Conservation (phyloP, 2,329 filamentous ascomycete genomes). For the Phyllachora maydis region DNA sequence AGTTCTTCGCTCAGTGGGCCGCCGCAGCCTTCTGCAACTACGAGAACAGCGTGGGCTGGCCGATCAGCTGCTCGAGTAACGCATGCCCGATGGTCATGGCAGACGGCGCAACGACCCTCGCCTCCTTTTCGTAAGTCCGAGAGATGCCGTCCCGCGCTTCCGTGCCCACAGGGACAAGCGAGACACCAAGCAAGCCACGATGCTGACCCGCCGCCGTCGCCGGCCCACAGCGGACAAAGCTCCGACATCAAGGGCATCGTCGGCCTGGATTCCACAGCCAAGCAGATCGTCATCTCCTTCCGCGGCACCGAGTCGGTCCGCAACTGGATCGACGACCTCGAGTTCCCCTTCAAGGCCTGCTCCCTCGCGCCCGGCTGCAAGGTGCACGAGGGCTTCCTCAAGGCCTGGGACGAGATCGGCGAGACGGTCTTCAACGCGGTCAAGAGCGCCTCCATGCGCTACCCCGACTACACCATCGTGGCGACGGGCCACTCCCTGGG, state of each 20-base stretch:
- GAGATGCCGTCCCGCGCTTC: too few species aligned
- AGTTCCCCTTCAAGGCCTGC: too few species aligned
- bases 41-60: constrained; percentile 13
- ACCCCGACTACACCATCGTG: constrained; percentile 31
- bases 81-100: constrained; percentile 21
- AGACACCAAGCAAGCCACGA: background rate
- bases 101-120: constrained; percentile 20
- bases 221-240: constrained; percentile 4
- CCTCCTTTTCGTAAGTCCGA: constrained; percentile 16
- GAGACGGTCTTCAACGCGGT: constrained; percentile 19
- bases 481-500: constrained; percentile 52
- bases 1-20: constrained; percentile 29
- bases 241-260: constrained; percentile 25
- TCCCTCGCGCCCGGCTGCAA: constrained; percentile 22
- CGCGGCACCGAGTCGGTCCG: constrained; percentile 35
- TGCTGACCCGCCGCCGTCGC: too few species aligned
- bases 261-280: constrained; percentile 22
- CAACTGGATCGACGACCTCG: constrained; percentile 45
- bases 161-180: too few species aligned
- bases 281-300: constrained; percentile 37
- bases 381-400: constrained; percentile 35
- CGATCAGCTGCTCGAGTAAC: constrained; percentile 19
- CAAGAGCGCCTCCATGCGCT: constrained; percentile 15
- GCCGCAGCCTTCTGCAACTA: constrained; percentile 33
- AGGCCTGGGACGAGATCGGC: constrained; percentile 34